These are phyloP conservation scores for Suillus cothurnatus DNA, from an alignment of 768 basidiomycete genomes.

Conservation along the genomic window DNA sequence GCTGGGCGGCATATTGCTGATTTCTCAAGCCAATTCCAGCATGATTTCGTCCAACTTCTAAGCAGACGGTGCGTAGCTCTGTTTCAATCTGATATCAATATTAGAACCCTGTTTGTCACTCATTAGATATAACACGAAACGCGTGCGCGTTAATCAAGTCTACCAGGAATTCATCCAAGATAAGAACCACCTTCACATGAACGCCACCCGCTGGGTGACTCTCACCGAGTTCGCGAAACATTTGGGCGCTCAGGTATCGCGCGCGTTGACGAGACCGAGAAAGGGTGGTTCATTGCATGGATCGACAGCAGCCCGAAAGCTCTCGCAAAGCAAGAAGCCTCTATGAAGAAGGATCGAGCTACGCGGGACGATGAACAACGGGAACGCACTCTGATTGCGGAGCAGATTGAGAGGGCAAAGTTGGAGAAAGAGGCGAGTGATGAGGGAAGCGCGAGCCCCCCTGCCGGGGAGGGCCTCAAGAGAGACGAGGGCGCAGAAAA, in stretches of 20 bases:
- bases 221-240: constrained; percentile 94
- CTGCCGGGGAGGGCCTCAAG: constrained; percentile 62
- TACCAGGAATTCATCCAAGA: constrained; percentile 98
- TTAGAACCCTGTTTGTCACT: constrained; percentile 6
- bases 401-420: constrained; percentile 90
- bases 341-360: constrained; percentile 87
- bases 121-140: constrained; percentile 78
- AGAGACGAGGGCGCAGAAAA: constrained; percentile 74
- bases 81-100: neutral
- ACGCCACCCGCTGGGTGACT: constrained; percentile 96
- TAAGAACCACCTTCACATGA: constrained; percentile 96
- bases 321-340: constrained; percentile 85
- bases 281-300: constrained; percentile 98
- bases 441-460: constrained; percentile 37
- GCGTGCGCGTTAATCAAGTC: constrained; percentile 91
- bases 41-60: constrained; percentile 88
- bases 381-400: constrained; percentile 84
- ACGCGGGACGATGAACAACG: constrained; percentile 94
- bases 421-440: constrained; percentile 45
- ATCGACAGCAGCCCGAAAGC: constrained; percentile 96
- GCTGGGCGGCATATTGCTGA: constrained; percentile 91
- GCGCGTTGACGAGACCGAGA: constrained; percentile 96
- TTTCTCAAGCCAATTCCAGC: constrained; percentile 87
- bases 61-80: constrained; percentile 67
- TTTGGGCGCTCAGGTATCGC: constrained; percentile 81